A percentile compares a stretch with the other conserved stretches of the same genome.
phyloP scores from a whole-genome alignment of 176 grass and related monocot genomes.

The Puccinellia tenuiflora region DNA sequence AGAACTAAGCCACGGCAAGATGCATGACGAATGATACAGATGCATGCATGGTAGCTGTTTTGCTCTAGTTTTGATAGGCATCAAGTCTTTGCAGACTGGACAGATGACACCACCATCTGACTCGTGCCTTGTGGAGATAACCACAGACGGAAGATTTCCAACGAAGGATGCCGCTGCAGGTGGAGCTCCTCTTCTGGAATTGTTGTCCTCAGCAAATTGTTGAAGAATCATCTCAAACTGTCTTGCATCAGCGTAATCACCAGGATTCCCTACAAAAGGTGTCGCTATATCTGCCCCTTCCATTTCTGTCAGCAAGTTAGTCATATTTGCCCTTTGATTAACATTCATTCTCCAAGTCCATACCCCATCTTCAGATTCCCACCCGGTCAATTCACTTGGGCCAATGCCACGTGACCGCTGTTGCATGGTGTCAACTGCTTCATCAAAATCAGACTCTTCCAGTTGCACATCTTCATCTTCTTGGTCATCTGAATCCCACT shows the following conservation, averaged over 20 bases:
- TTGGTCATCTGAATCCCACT: constrained; percentile 71
- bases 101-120: constrained; percentile 57
- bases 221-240: constrained; percentile 75
- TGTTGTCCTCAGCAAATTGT: constrained; percentile 60
- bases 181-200: constrained; percentile 66
- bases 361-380: constrained; percentile 31
- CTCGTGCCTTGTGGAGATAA: constrained; percentile 50
- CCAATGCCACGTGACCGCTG: constrained; percentile 26
- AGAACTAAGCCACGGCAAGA: constrained; percentile 69
- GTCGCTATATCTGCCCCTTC: constrained; percentile 32
- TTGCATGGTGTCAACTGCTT: constrained; percentile 20
- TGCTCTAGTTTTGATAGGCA: constrained; percentile 40
- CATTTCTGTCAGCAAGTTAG: constrained; percentile 21
- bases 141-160: constrained; percentile 48
- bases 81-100: constrained; percentile 78
- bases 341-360: constrained; percentile 25
- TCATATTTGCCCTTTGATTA: constrained; percentile 14
- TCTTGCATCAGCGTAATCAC: constrained; percentile 70
- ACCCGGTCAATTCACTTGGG: constrained; percentile 12
- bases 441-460: constrained; percentile 60
- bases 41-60: constrained; percentile 75
- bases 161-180: constrained; percentile 50
- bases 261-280: constrained; percentile 47
- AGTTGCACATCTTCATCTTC: constrained; percentile 37
- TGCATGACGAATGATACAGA: constrained; percentile 75